Evolutionary conservation across 1,284 basidiomycete species (phyloP), one percentile per base, ranked within the genome.

Genomic region (Rhodotorula mucilaginosa): DNA sequence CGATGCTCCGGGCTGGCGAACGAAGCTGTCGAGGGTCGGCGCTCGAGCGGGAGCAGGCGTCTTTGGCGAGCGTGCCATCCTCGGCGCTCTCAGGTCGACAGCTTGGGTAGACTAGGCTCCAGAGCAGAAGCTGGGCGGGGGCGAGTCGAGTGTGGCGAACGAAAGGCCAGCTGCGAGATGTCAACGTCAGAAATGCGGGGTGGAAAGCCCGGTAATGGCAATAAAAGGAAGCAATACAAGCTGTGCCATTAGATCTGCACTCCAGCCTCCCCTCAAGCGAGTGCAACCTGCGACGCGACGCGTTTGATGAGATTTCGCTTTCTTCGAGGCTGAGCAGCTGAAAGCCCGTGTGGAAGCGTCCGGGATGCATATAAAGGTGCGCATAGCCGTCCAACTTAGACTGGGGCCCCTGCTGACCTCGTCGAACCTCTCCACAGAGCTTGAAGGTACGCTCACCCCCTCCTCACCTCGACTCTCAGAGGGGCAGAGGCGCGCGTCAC

Each of bases 371-470:
- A 62, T 62, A 48, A 62, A 62, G 21, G 61, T 52, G 49, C 34
- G 61, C 13, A 1, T 5, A 13, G 1, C 3, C 47, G 12, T 19
- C 0, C 10, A 19, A 1, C 12, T 5, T 15, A 5, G 12, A 6
- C 13, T 5, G 5, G 6, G 15, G 5, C 13, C 34, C 34, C 5
- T 3, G 1, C 26, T 34, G 21, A 51, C 61, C 13, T 12, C 19
- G 10, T 18, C 7, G 12, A 3, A 21, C 21, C 19, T 23, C 18
- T 16, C 21, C 23, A 15, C 69, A 75, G 71, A 70, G 68, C 64
- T 60, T 73, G 47, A 70, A 70, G 63, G 71, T 67, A 18, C 48
- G 59, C 18, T 6, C 26, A 5, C 10, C 26, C 13, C n/a, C 58
- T n/a, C 54, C 49, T 49, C 61, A 6, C 60, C 57, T 57, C 61